Evolutionary conservation across 306 rosid genomes (phyloP), one percentile per base, ranked within the genome.

Genomic region (Fragaria vesca): DNA sequence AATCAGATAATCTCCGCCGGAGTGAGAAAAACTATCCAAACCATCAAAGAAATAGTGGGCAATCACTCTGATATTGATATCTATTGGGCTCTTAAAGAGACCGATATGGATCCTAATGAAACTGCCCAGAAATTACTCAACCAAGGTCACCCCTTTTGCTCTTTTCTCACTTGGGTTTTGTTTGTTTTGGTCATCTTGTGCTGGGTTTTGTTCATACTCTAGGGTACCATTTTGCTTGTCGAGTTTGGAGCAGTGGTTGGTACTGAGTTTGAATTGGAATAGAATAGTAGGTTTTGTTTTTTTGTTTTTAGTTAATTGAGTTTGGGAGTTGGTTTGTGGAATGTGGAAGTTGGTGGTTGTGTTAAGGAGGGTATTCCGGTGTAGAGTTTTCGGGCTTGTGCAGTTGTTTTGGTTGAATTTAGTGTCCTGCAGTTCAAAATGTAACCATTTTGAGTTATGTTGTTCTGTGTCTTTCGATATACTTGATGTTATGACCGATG

Each of bases 61-160:
- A 73, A 87, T 73, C 94, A 91, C 84, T 96, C 98, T 50, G 98
- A 93, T 75, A 88, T 88, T 69, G 99, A 96, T 89, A 96, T 96
- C 66, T 96, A 96, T 81, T 87, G 74, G 32, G 80, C 94, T 66
- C 97, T 96, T n/a, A 91, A 85, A 81, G 99, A 96, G 76, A 68
- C 85, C 36, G 79, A 93, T 87, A 96, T 96, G 99, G 99, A 96
- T 85, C 99, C 99, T 83, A 91, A 96, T 70, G 99, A 96, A 82
- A 91, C 99, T n/a, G 51, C 96, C n/a, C 96, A 93, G 91, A 93
- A 90, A 86, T 89, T 96, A 92, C 98, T 96, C 54, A 81, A 84
- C 87, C 99, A 96, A 91, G 99, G 99, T 96, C 45, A 50, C 78
- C 9, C 79, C 13, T 48, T 71, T 34, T 24, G 57, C 58, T 55